Base-by-base conservation (phyloP, 2,329 filamentous ascomycete genomes). In the Xylariomycetidae sp. region DNA sequence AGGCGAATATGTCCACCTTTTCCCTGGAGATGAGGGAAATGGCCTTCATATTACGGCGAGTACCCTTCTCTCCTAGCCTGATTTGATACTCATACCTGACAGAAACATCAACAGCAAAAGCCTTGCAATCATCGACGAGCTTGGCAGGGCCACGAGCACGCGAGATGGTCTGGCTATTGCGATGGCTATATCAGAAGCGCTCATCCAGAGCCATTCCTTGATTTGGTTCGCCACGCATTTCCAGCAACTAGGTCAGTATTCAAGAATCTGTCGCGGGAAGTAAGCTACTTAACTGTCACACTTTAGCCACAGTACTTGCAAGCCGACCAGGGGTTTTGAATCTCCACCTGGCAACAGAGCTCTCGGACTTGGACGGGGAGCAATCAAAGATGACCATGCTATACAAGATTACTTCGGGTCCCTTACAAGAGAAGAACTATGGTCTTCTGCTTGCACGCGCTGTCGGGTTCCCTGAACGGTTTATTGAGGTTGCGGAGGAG, bases 151-250 rank as follows among this genome's bases (percentile, higher is more conserved):
- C 1, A 98, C 92, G 0, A 92, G 86, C 53, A 90, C 85, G 0
- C 73, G 80, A 16, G 92, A 98, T 52, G 92, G 92, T 0, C 64
- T 96, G 2, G 82, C 87, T 0, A 93, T 98, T 50, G 87, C 92
- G 1, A 70, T 95, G 30, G 85, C 89, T 2, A 88, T 96, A 51
- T 82, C 89, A 0, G 92, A 96, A 63, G 85, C 85, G 0, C 67
- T 98, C 4, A 74, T 95, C 4, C 75, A 88, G 38, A 92, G 78
- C 46, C 72, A 77, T 39, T 81, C 88, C 0, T 70, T 85, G 0
- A 78, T 95, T 0, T 95, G 87, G 80, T 98, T 98, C 59, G 87
- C 83, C 2, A 96, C 92, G 0, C 93, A 98, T 53, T 98, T 95
- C 53, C 70, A 76, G 22, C 85, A 95, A 40, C 68, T 98, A 3